These are phyloP conservation scores for Gaultheria prostrata DNA, from an alignment of 148 eudicot genomes.

Conservation along the genomic window DNA sequence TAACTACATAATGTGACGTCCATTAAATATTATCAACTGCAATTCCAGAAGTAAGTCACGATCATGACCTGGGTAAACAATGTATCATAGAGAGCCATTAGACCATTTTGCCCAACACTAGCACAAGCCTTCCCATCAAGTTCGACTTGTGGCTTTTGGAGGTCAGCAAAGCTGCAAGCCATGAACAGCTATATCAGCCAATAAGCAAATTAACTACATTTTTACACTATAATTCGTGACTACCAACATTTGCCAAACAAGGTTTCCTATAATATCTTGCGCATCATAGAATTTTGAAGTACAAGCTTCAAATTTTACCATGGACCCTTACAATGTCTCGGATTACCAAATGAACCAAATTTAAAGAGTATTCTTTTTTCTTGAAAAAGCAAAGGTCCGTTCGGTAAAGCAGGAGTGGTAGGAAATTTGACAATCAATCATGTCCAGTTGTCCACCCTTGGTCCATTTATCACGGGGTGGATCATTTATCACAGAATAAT, in stretches of 20 bases:
- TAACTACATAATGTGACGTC: background rate
- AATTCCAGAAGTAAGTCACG: background rate
- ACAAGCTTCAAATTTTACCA: background rate
- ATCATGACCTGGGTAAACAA: constrained; percentile 78
- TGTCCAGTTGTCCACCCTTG: background rate
- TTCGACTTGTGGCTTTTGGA: constrained; percentile 92
- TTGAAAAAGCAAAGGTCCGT: background rate
- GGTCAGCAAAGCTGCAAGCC: constrained; percentile 79
- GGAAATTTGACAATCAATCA: background rate
- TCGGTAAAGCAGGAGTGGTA: background rate
- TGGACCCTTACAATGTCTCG: background rate
- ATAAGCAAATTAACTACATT: constrained; percentile 1
- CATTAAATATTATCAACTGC: background rate
- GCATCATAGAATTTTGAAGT: background rate
- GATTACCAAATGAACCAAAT: background rate
- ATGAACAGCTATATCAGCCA: constrained; percentile 12
- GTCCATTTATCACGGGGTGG: background rate
- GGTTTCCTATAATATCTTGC: background rate
- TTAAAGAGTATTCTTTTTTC: background rate
- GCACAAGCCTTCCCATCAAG: constrained; percentile 99
- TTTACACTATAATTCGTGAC: background rate
- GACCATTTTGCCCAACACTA: constrained; percentile 97
- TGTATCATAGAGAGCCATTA: constrained; percentile 94
- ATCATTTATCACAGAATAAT: background rate
- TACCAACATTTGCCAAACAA: background rate